These are phyloP conservation scores for Boeremia lycopersici DNA, from an alignment of 2,329 filamentous ascomycete species.

Conservation along the genomic window DNA sequence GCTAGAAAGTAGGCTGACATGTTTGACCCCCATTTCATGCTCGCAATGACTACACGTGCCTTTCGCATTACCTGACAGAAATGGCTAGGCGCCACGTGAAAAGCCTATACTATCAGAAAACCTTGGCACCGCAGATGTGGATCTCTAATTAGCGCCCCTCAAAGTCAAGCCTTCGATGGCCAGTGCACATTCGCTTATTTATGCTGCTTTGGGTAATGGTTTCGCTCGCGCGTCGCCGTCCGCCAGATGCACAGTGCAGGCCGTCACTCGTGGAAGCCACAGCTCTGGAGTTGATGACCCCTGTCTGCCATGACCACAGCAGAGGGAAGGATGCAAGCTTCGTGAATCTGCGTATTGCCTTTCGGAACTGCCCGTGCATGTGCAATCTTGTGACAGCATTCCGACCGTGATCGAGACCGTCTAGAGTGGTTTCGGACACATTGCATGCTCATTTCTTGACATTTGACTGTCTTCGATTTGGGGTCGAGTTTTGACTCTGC, in stretches of 20 bases:
- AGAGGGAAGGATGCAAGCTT: conserved; percentile 4
- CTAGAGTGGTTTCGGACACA: conserved; percentile 5
- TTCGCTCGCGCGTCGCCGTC: conserved; percentile 23
- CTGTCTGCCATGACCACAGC: conserved; percentile 4
- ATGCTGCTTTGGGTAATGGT: conserved; percentile 19
- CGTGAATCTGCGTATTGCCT: conserved; percentile 1
- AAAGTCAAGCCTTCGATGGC: conserved; percentile 17
- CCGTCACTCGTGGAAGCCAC: conserved; percentile 31
- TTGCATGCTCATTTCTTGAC: background rate
- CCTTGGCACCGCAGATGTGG: conserved; percentile 20
- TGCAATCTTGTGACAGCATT: background rate
- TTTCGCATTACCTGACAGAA: conserved; percentile 30
- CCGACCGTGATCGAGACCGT: background rate
- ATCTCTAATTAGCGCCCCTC: conserved; percentile 16
- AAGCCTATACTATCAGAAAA: conserved; percentile 8
- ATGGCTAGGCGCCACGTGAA: conserved; percentile 23
- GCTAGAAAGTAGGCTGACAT: background rate
- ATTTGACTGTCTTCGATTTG: background rate
- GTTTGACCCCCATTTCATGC: conserved; percentile 2
- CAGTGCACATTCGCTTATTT: conserved; percentile 23
- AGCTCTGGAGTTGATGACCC: conserved; percentile 2
- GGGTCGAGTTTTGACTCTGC: background rate
- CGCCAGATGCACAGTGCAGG: conserved; percentile 20
- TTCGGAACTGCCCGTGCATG: background rate
- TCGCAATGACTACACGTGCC: conserved; percentile 25